Evolutionary conservation across 768 basidiomycete species (phyloP).

Genomic region (Boletus eberwhitei): DNA sequence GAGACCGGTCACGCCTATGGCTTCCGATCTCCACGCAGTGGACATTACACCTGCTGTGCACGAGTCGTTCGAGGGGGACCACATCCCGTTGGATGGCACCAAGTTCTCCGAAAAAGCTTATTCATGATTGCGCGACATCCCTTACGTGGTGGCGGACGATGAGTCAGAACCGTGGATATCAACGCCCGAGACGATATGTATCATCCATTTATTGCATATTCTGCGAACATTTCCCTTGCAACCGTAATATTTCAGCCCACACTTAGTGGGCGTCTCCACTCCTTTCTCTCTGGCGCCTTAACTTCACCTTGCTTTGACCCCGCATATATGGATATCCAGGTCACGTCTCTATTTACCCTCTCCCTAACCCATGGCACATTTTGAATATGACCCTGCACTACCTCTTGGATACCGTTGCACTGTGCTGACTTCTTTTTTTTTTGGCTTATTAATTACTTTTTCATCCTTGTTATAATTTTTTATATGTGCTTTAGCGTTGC

Average conservation of each 20-base stretch:
- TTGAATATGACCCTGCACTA: constrained; percentile 12
- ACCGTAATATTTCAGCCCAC: constrained; percentile 19
- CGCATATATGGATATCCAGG: constrained; percentile 12
- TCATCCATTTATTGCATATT: constrained; percentile 23
- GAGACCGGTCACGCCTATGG: constrained; percentile 68
- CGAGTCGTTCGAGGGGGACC: constrained; percentile 39
- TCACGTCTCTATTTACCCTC: constrained; percentile 7
- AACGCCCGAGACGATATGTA: constrained; percentile 18
- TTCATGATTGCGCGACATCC: constrained; percentile 33
- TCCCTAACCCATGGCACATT: constrained; percentile 4
- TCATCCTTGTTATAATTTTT: constrained; percentile 1
- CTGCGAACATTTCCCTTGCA: constrained; percentile 16
- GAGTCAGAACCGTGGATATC: neutral
- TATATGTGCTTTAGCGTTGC: constrained; percentile 3
- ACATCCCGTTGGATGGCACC: constrained; percentile 38
- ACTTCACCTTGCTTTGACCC: constrained; percentile 6
- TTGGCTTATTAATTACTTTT: constrained; percentile 1
- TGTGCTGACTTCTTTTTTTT: constrained; percentile 1
- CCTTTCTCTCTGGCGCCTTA: constrained; percentile 6
- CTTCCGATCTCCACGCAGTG: constrained; percentile 41
- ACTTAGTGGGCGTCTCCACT: constrained; percentile 16
- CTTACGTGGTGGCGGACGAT: neutral
- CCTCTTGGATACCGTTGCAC: constrained; percentile 26
- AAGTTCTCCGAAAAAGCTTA: constrained; percentile 49
- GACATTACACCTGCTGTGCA: constrained; percentile 41